Base-by-base conservation (phyloP, 495 filamentous ascomycete genomes). In the Opeltia flavorubescens region DNA sequence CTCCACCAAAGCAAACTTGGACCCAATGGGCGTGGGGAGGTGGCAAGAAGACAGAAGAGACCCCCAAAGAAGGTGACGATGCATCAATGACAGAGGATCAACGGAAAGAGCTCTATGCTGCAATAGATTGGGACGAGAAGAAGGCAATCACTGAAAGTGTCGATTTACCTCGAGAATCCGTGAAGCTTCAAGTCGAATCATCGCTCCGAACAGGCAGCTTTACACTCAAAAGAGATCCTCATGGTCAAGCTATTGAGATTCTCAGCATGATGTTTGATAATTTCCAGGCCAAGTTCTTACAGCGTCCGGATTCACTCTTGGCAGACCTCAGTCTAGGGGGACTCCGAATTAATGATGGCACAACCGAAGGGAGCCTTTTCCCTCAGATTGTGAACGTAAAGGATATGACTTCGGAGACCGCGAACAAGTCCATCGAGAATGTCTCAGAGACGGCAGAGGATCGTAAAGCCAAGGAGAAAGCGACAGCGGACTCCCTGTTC, bases 51-150 rank as follows among this genome's bases (percentile, higher is more conserved):
- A 75, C 81, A 20, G 62, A 71, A 44, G 69, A 84, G 33, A 67
- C 84, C 44, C 66, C 78, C 27, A 58, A 69, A 42, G 69, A 76
- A 28, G 71, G 75, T 3, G 81, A 86, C 31, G 78, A 83, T 54
- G 77, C 77, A 8, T 72, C 81, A 44, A 93, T 98, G 75, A 89
- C 86, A 1, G 93, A 98, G 46, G 78, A 95, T 61, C 88, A 98
- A 60, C 80, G 89, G 35, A 87, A 96, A 60, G 91, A 96, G 66
- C 75, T 98, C 7, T 98, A 98, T 57, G 84, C 86, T 53, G 93
- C 86, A 28, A 98, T 98, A 53, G 88, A 95, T 57, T 98, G 88
- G 84, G 85, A 98, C 54, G 91, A 98, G 66, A 95, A 95, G 70
- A 83, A 88, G 43, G 80, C 80, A 2, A 71, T 98, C 27, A 69